Evolutionary conservation across 208 protist species (phyloP).

Genomic region (Wallacemonas rigidus): DNA sequence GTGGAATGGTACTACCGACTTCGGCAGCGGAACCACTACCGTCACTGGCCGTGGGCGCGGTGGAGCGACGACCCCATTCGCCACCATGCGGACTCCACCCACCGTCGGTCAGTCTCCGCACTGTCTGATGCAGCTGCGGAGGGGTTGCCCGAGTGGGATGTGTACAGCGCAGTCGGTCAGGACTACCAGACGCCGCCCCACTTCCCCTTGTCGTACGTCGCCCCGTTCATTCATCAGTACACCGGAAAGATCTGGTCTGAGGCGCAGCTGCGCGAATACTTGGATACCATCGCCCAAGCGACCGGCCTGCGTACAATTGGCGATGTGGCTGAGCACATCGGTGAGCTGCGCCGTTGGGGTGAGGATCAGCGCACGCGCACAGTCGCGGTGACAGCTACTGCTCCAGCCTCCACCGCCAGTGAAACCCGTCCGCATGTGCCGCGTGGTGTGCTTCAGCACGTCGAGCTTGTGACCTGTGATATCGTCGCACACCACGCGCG

Average conservation of each 20-base stretch:
- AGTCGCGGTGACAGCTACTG: background rate
- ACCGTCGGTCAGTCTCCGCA: slow-evolving; percentile 54
- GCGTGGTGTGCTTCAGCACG: slow-evolving; percentile 59
- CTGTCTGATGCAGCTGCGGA: slow-evolving; percentile 36
- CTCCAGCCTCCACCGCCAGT: slow-evolving; percentile 21
- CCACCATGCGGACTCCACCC: slow-evolving; percentile 47
- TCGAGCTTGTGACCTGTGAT: slow-evolving; percentile 57
- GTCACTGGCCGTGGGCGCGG: slow-evolving; percentile 76
- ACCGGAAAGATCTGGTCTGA: slow-evolving; percentile 56
- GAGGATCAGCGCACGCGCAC: slow-evolving; percentile 11
- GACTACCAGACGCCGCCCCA: slow-evolving; percentile 67
- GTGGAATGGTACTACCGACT: slow-evolving; percentile 81
- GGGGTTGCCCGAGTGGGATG: slow-evolving; percentile 73
- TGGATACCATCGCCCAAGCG: slow-evolving; percentile 49
- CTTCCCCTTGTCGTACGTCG: slow-evolving; percentile 68
- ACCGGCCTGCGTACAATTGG: slow-evolving; percentile 56
- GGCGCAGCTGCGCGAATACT: slow-evolving; percentile 40
- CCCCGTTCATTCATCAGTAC: slow-evolving; percentile 79
- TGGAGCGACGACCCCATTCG: slow-evolving; percentile 79
- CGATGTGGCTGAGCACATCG: slow-evolving; percentile 28
- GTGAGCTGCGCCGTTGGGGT: slow-evolving; percentile 29
- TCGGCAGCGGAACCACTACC: slow-evolving; percentile 62
- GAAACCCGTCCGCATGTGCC: slow-evolving; percentile 33
- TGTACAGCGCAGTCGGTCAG: slow-evolving; percentile 73
- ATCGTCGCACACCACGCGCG: slow-evolving; percentile 59